A percentile compares a stretch with the other conserved stretches of the same genome.
phyloP scores from a whole-genome alignment of 2,329 filamentous ascomycete species.

The Cercospora sesami region DNA sequence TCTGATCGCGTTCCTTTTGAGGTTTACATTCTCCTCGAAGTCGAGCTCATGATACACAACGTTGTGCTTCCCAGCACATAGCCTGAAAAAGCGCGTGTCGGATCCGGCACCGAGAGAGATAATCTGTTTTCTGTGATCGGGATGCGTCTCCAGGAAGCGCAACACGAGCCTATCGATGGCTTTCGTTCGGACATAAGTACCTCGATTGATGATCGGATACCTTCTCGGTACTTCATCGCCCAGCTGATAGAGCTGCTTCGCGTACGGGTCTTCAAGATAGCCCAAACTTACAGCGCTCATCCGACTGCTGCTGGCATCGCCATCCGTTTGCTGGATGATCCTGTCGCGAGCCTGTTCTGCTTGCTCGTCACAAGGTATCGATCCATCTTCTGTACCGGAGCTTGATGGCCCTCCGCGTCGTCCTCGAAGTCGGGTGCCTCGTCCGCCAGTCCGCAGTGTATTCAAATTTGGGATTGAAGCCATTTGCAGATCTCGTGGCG shows the following conservation, averaged over 20 bases:
- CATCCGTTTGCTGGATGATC: constrained; percentile 84
- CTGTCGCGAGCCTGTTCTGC: constrained; percentile 59
- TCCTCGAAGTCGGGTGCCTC: constrained; percentile 50
- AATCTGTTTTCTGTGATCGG: constrained; percentile 60
- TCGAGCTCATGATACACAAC: constrained; percentile 90
- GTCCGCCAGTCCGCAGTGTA: constrained; percentile 56
- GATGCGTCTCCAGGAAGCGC: constrained; percentile 59
- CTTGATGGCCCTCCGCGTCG: constrained; percentile 44
- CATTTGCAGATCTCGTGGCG: constrained; percentile 26
- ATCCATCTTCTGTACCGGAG: constrained; percentile 46
- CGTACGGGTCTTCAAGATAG: constrained; percentile 82
- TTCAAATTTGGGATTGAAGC: constrained; percentile 72
- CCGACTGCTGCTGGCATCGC: constrained; percentile 84
- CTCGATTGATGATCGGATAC: constrained; percentile 91
- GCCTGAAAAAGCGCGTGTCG: constrained; percentile 81
- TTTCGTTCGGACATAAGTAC: constrained; percentile 87
- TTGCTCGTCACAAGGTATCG: constrained; percentile 27
- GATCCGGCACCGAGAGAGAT: constrained; percentile 91
- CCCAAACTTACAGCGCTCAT: constrained; percentile 83
- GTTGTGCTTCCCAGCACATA: constrained; percentile 51
- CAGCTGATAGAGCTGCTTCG: constrained; percentile 62
- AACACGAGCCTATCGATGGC: constrained; percentile 77
- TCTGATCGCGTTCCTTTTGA: constrained; percentile 32
- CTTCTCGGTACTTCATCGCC: constrained; percentile 58
- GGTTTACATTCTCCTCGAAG: constrained; percentile 66